Base-by-base conservation (phyloP, 495 filamentous ascomycete species). In the Penicillium crystallinum region DNA sequence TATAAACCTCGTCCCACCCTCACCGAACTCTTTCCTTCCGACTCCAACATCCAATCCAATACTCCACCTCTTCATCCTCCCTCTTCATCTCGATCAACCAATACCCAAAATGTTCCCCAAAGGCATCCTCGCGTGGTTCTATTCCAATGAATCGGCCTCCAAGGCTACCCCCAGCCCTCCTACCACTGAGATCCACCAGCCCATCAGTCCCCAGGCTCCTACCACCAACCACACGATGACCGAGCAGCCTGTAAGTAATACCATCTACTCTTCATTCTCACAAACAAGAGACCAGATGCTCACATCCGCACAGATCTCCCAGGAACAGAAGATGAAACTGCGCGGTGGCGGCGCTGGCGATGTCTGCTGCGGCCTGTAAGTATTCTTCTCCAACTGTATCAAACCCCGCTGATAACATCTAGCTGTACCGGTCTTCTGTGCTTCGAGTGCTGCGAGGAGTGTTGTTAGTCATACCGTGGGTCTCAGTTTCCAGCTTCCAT, bases 361-460 rank as follows among this genome's bases (percentile, higher is more conserved):
- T 17, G 52, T 75, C 40, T 76, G 73, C 67, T 76, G 73, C 46
- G 73, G 73, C 64, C 17, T 74, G 73, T 76, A 64, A 61, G 71
- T 64, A 37, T 9, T 38, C 3, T n/a, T 19, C 5, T 37, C 36
- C 9, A 27, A 21, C n/a, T n/a, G 10, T 38, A 3, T 27, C 3
- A 27, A 27, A 27, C 23, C 3, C 8, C 21, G 29, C 47, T 54
- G 38, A 53, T 42, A 15, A 6, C 3, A 7, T 21, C 36, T 52
- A 76, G 73, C 18, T 74, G 70, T 45, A 70, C 73, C 27, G 73
- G 71, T 65, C 60, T 74, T 30, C 53, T 64, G 27, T 72, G 70
- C 57, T 74, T 75, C 59, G 73, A 75, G 55, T 76, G 73, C 65
- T 64, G 61, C 14, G 61, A 64, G 46, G 47, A 55, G 37, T 65